Conservation (phyloP, 129 eudicot genomes). For the Centaurea solstitialis region DNA sequence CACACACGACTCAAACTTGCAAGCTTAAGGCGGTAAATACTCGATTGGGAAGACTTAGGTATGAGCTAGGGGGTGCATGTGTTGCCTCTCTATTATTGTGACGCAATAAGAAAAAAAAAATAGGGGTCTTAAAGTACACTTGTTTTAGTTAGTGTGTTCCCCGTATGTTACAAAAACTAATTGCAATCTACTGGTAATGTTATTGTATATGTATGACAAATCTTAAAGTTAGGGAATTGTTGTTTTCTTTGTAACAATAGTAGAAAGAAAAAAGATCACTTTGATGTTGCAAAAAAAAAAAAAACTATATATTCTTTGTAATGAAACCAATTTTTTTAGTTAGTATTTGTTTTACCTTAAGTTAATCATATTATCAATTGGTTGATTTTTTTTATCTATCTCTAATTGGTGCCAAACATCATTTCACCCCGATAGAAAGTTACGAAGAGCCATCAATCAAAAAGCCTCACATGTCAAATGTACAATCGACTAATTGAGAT, state of each 20-base stretch:
- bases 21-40: background rate
- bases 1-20: background rate
- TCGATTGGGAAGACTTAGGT: background rate
- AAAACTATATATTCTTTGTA: background rate
- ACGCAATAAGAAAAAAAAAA: background rate
- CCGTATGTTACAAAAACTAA: too few relatives aligned
- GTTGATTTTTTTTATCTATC: too few relatives aligned
- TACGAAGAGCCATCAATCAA: background rate
- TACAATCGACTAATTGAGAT: background rate
- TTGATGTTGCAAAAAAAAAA: background rate
- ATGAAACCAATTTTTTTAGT: background rate
- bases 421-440: background rate
- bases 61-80: background rate
- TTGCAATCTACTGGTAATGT: background rate
- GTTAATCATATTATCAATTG: background rate
- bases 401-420: background rate
- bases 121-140: background rate
- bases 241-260: background rate
- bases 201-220: too few relatives aligned
- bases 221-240: background rate
- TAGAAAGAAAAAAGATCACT: background rate
- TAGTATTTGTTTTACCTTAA: too few relatives aligned
- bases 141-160: too few relatives aligned
- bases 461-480: background rate
- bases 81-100: background rate